Evolutionary conservation across 805 yeast genomes (phyloP).

Genomic region (Vanderwaltozyma verrucispora): DNA sequence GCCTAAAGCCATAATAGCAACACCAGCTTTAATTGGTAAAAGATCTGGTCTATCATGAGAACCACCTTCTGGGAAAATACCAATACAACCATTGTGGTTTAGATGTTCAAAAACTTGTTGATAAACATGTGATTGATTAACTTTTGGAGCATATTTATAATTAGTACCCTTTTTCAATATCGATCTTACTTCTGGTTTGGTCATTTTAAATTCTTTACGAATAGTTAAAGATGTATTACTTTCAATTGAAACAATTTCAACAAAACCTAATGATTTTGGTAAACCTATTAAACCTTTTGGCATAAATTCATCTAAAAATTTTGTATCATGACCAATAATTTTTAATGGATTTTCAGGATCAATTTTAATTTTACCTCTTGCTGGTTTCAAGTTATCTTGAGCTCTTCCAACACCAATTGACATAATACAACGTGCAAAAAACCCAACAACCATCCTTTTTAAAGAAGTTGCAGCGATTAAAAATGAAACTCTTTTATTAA

Average conservation of each 20-base stretch:
- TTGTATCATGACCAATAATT: constrained; percentile 57
- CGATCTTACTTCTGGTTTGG: constrained; percentile 30
- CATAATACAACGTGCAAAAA: constrained; percentile 62
- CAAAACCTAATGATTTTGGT: constrained; percentile 68
- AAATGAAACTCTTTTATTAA: constrained; percentile 64
- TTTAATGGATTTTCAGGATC: constrained; percentile 37
- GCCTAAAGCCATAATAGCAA: constrained; percentile 95
- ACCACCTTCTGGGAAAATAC: constrained; percentile 97
- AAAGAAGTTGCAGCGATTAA: constrained; percentile 78
- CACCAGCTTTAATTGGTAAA: constrained; percentile 91
- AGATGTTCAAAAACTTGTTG: constrained; percentile 77
- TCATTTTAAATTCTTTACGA: constrained; percentile 58
- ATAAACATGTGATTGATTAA: constrained; percentile 80
- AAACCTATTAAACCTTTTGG: constrained; percentile 62
- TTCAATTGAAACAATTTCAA: constrained; percentile 54
- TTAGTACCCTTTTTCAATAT: constrained; percentile 41
- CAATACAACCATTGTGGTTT: constrained; percentile 69
- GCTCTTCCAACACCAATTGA: constrained; percentile 90
- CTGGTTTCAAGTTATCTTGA: constrained; percentile 68
- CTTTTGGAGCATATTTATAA: constrained; percentile 68
- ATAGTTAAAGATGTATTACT: constrained; percentile 63
- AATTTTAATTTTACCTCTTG: constrained; percentile 53
- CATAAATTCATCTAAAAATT: constrained; percentile 50
- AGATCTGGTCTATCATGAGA: constrained; percentile 90
- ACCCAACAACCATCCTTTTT: constrained; percentile 56